These are phyloP conservation scores for Aspergillus fumigatus DNA, from an alignment of 2,329 filamentous ascomycete species.

Conservation along the genomic window DNA sequence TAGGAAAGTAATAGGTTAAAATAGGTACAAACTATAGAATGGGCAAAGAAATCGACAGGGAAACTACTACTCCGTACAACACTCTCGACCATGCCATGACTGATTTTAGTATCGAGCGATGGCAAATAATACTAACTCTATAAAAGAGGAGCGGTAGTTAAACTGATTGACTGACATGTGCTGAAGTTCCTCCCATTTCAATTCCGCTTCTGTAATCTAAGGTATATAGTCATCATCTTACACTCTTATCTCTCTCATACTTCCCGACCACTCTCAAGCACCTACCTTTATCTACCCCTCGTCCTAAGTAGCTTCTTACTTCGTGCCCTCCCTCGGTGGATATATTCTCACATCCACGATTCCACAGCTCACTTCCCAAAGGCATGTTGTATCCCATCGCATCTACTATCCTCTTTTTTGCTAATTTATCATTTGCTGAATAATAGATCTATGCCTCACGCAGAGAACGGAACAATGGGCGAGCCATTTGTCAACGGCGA, in stretches of 20 bases:
- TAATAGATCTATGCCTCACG: conserved; percentile 44
- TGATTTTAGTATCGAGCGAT: background rate
- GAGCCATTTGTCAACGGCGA: conserved; percentile 49
- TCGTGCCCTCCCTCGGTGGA: background rate
- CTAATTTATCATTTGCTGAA: background rate
- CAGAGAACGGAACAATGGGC: conserved; percentile 43
- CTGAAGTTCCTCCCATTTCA: background rate
- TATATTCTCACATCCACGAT: background rate
- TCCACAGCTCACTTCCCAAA: background rate
- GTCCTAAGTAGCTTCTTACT: background rate
- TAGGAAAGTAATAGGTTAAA: conserved; percentile 1
- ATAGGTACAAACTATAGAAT: conserved; percentile 3
- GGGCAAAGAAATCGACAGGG: conserved; percentile 2
- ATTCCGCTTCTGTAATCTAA: background rate
- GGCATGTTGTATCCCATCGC: background rate
- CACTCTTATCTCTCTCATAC: background rate
- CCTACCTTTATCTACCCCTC: background rate
- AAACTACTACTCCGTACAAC: background rate
- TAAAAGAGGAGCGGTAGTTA: background rate
- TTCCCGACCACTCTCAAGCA: background rate
- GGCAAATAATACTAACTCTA: background rate
- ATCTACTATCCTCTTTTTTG: background rate
- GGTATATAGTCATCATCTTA: background rate
- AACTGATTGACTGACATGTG: background rate
- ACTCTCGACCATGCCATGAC: background rate